Conservation (phyloP, 1,284 basidiomycete species). For the Gymnopus androsaceus region DNA sequence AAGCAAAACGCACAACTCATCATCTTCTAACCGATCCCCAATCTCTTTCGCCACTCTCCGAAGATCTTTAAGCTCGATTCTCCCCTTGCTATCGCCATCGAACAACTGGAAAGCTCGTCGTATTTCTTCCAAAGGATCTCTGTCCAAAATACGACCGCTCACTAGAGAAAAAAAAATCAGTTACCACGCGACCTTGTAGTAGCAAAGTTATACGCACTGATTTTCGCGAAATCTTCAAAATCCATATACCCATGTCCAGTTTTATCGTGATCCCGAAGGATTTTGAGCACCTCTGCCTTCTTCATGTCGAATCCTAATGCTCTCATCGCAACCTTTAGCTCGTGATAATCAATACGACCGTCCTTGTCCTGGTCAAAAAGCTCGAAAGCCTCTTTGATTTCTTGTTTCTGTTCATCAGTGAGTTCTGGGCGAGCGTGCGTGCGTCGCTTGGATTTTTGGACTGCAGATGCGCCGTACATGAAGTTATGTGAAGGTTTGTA, state of each 20-base stretch:
- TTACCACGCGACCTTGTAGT: too few species aligned
- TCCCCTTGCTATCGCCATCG: constrained; percentile 95
- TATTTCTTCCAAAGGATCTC: constrained; percentile 97
- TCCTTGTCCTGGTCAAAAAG: constrained; percentile 99
- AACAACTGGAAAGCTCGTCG: constrained; percentile 94
- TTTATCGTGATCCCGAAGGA: constrained; percentile 92
- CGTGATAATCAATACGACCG: constrained; percentile 95
- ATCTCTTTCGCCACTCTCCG: constrained; percentile 96
- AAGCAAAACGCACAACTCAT: constrained; percentile 79
- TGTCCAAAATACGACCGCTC: constrained; percentile 89
- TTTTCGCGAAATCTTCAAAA: constrained; percentile 92
- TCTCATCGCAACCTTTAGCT: constrained; percentile 98
- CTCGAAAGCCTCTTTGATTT: constrained; percentile 99
- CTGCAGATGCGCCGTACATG: constrained; percentile 75
- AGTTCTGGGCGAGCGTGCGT: constrained; percentile 77
- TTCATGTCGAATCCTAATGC: constrained; percentile 97
- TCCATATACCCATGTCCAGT: constrained; percentile 90
- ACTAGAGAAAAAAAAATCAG: constrained; percentile 54
- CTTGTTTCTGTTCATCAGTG: constrained; percentile 93
- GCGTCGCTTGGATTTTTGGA: constrained; percentile 71
- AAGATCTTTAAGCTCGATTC: constrained; percentile 90
- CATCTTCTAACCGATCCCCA: constrained; percentile 93
- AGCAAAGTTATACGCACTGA: constrained; percentile 90
- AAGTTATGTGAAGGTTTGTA: constrained; percentile 7
- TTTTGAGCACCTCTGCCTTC: constrained; percentile 96